These are phyloP conservation scores for Mimosa bimucronata DNA, from an alignment of 306 rosid genomes.

Conservation along the genomic window DNA sequence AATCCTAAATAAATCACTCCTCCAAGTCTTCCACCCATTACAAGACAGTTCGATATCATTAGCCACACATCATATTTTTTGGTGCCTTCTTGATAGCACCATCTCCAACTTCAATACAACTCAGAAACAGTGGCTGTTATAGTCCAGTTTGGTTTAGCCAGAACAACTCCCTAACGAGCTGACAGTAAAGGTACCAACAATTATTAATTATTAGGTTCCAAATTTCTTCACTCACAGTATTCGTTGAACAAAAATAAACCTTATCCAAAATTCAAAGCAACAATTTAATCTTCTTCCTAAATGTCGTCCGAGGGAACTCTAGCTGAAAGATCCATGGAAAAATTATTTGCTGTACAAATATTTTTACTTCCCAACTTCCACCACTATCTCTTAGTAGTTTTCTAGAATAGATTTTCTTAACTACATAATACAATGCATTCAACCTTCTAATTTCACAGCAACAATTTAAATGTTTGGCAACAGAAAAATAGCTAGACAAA, in stretches of 20 bases:
- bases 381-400: not conserved
- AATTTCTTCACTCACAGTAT: not conserved
- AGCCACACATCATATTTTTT: not conserved
- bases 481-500: conserved; percentile 38
- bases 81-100: not conserved
- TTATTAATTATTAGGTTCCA: not conserved
- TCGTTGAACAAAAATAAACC: not conserved
- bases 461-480: not conserved
- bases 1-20: not conserved
- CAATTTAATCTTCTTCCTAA: not conserved
- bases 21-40: not conserved
- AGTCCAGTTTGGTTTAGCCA: conserved; percentile 3
- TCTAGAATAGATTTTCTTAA: conserved; percentile 5
- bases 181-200: not conserved
- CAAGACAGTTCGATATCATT: conserved; percentile 2
- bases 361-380: conserved; percentile 3
- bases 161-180: conserved; percentile 2
- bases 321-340: not conserved
- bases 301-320: not conserved
- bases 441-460: not conserved
- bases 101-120: not conserved
- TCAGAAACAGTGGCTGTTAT: not conserved
- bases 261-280: not conserved
- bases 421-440: not conserved
- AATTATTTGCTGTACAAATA: not conserved